Evolutionary conservation across 352 stramenopile species (phyloP).

Genomic region (Peronospora belbahrii): DNA sequence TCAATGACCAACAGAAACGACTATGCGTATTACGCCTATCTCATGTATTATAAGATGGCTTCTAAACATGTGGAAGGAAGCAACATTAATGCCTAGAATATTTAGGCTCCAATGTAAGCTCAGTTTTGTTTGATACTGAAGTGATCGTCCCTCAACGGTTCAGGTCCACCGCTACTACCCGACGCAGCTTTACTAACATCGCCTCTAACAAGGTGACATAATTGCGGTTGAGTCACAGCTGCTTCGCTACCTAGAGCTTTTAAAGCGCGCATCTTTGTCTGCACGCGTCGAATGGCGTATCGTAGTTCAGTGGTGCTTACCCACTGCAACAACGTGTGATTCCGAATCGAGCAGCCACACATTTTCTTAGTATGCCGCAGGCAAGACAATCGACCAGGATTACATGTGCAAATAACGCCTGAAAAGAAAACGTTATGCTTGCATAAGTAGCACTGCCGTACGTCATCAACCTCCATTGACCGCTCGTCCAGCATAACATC

Average conservation of each 20-base stretch:
- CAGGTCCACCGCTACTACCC: background rate
- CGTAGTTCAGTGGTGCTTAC: slow-evolving; percentile 48
- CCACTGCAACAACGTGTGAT: slow-evolving; percentile 61
- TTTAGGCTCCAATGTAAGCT: slow-evolving; percentile 6
- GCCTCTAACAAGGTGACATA: background rate
- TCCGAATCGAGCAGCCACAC: slow-evolving; percentile 49
- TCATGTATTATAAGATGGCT: too few relatives aligned
- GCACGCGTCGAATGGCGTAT: slow-evolving; percentile 64
- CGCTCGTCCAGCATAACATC: slow-evolving; percentile 66
- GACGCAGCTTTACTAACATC: background rate
- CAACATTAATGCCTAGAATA: background rate
- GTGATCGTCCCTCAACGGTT: background rate
- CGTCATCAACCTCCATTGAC: slow-evolving; percentile 67
- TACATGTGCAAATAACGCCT: slow-evolving; percentile 60
- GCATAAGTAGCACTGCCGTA: slow-evolving; percentile 59
- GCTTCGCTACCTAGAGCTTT: slow-evolving; percentile 6
- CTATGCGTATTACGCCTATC: background rate
- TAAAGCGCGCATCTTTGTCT: slow-evolving; percentile 48
- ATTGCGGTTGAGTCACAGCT: background rate
- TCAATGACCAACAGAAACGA: background rate
- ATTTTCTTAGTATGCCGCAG: slow-evolving; percentile 55
- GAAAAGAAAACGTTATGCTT: slow-evolving; percentile 81
- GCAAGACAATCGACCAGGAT: slow-evolving; percentile 48
- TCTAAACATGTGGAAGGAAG: background rate
- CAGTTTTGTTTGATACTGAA: slow-evolving; percentile 10